phyloP scores from a whole-genome alignment of 352 stramenopile genomes.

The Ophiocytium majus region DNA sequence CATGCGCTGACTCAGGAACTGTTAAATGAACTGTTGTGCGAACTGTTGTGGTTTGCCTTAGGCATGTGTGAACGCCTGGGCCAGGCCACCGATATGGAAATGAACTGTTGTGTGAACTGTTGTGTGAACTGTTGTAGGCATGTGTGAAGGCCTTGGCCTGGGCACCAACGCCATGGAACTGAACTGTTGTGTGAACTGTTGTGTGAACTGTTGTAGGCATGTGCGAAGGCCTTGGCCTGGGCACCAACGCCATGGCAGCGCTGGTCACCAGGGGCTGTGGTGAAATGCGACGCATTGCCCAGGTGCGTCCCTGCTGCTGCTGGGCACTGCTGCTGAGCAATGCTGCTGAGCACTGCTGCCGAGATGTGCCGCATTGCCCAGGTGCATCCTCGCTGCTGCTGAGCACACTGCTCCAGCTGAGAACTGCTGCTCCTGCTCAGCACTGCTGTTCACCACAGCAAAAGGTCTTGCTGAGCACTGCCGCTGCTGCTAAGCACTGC shows the following conservation, averaged over 20 bases:
- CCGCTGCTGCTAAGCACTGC: too few relatives aligned
- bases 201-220: constrained; percentile 64
- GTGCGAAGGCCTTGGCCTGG: constrained; percentile 91
- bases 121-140: constrained; percentile 59
- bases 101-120: neutral
- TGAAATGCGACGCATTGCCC: constrained; percentile 87
- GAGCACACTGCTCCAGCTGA: too few relatives aligned
- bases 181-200: neutral
- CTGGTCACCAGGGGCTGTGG: constrained; percentile 90
- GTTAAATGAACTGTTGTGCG: neutral
- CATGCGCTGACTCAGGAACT: too few relatives aligned
- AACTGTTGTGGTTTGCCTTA: neutral
- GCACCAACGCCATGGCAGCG: constrained; percentile 64
- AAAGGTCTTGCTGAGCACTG: too few relatives aligned
- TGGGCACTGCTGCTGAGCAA: too few relatives aligned
- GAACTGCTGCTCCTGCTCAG: too few relatives aligned
- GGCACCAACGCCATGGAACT: constrained; percentile 61
- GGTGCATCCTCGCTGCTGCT: too few relatives aligned
- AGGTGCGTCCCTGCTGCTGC: neutral
- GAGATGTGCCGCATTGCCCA: too few relatives aligned
- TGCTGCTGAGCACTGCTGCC: too few relatives aligned
- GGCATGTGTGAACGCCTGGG: constrained; percentile 80
- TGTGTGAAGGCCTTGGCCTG: constrained; percentile 92
- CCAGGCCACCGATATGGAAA: neutral
- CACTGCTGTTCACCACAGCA: too few relatives aligned